phyloP scores from a whole-genome alignment of 495 filamentous ascomycete species.

The Venustampulla echinocandica region DNA sequence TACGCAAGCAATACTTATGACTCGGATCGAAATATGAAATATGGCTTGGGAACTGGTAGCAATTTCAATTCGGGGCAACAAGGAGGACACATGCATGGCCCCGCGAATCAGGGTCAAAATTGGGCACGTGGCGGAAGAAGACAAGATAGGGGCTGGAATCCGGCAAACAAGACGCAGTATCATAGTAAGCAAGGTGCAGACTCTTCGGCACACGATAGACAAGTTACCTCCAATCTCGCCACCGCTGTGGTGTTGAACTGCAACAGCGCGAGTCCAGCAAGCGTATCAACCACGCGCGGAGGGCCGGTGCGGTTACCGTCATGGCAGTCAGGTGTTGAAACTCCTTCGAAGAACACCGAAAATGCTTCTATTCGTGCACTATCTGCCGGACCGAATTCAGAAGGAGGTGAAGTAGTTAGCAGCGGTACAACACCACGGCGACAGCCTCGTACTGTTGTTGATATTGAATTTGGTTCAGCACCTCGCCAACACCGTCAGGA shows the following conservation, averaged over 20 bases:
- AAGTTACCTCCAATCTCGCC: not conserved
- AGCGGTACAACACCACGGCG: constrained; percentile 1
- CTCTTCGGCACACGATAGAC: not conserved
- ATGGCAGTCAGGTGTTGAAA: not conserved
- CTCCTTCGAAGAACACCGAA: not conserved
- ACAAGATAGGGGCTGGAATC: too few species aligned
- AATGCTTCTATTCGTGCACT: not conserved
- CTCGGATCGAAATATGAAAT: too few species aligned
- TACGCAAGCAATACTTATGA: too few species aligned
- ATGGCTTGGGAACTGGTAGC: too few species aligned
- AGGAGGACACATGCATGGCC: too few species aligned
- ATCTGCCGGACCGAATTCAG: not conserved
- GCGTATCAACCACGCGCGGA: not conserved
- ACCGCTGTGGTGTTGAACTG: not conserved
- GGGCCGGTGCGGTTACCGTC: not conserved
- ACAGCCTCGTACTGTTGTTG: not conserved
- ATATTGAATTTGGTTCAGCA: constrained; percentile 9
- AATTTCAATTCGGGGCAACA: too few species aligned
- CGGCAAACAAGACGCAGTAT: not conserved
- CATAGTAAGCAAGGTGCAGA: too few species aligned
- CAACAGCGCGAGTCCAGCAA: not conserved
- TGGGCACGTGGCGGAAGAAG: too few species aligned
- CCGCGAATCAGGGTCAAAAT: too few species aligned
- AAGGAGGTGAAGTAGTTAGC: not conserved
- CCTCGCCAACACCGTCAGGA: not conserved